Percentiles rank a stretch among this genome's conserved stretches.
phyloP scores from a whole-genome alignment of 306 rosid genomes.

The Rubus parviflorus region DNA sequence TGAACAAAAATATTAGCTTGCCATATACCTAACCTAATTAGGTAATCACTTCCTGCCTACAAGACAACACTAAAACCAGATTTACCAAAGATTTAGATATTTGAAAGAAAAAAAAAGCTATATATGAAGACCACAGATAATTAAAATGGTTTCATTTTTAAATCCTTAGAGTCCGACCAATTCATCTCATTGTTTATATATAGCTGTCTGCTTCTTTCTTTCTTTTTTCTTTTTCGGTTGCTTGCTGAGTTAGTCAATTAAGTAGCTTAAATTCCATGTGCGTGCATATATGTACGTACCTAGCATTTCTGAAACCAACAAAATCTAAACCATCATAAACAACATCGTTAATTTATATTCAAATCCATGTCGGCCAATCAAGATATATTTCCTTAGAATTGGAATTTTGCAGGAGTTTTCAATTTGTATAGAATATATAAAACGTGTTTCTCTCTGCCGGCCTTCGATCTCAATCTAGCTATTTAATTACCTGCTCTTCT shows the following conservation, averaged over 20 bases:
- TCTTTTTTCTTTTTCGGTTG: too few species aligned
- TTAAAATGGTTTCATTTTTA: neutral
- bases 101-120: neutral
- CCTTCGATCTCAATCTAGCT: neutral
- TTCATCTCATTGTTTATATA: neutral
- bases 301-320: neutral
- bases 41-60: neutral
- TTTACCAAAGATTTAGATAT: conserved; percentile 2
- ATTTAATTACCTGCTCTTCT: neutral
- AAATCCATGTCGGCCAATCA: neutral
- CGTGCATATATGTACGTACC: neutral
- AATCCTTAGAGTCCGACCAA: neutral
- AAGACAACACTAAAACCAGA: conserved; percentile 18
- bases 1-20: neutral
- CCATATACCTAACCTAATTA: too few species aligned
- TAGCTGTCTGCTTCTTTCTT: neutral
- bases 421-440: neutral
- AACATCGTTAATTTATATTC: neutral
- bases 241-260: neutral
- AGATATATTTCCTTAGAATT: neutral
- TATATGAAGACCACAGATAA: neutral
- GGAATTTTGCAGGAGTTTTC: neutral
- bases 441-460: neutral
- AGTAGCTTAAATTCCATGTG: neutral
- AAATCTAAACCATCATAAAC: neutral